Evolutionary conservation across 768 basidiomycete genomes (phyloP), one percentile per base, ranked within the genome.

Genomic region (Suillus weaverae): DNA sequence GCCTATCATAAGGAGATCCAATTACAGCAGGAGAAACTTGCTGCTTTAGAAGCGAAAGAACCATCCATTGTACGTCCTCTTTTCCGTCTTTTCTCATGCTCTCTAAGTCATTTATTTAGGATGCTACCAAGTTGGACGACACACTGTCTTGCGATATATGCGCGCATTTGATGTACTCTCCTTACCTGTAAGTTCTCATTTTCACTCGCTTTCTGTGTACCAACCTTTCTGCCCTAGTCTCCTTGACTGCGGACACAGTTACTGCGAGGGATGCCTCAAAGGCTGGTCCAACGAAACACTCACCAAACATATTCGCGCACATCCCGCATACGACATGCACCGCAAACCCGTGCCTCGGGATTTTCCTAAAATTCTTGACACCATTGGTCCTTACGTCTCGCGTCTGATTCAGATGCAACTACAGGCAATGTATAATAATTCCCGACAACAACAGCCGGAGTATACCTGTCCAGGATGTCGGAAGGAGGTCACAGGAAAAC

Each of bases 401-500:
- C 61, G 38, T 5, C 70, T 68, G 10, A 66, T 71, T 3, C 70
- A 63, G 53, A 60, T 60, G 16, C 71, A 73, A 55, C 30, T 73
- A 5, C 67, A 62, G n/a, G 67, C 69, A 0, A 11, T 74, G n/a
- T 67, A 74, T 50, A 55, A 62, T 41, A 62, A 70, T 64, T 14
- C 70, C 71, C 68, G 66, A 71, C 78, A 54, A 67, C 65, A 72
- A 68, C 66, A 79, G 43, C 88, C 88, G 0, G 71, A 81, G 35
- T 90, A 88, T 68, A 86, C 85, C 2, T 92, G 90, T 63, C 90
- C 90, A 6, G 85, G 84, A 5, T 92, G 90, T 69, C 81, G 90
- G 60, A 77, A 81, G 56, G 68, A 72, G 16, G 83, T 88, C 13
- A 71, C 75, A 43, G 79, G 70, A 16, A 81, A 79, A 22, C 90